These are phyloP conservation scores for Mycogone perniciosa DNA, from an alignment of 2,329 filamentous ascomycete species.

Conservation along the genomic window DNA sequence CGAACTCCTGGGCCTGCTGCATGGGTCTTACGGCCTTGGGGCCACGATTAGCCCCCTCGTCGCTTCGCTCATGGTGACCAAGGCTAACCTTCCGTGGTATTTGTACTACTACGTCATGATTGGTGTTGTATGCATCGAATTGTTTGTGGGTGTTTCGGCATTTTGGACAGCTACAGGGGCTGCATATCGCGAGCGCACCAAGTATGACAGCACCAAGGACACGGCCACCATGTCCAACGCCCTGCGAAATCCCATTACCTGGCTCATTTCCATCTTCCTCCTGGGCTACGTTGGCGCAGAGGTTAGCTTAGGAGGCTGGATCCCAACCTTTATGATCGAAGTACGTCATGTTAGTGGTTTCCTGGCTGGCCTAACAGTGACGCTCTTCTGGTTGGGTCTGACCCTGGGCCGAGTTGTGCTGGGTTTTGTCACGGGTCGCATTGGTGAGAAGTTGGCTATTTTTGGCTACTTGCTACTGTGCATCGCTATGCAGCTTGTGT, in stretches of 20 bases:
- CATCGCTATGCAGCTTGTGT: constrained; percentile 63
- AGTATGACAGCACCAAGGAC: constrained; percentile 26
- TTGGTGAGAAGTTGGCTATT: constrained; percentile 67
- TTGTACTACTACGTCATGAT: constrained; percentile 72
- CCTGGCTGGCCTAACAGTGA: constrained; percentile 66
- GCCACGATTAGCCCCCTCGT: constrained; percentile 63
- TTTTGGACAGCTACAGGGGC: constrained; percentile 60
- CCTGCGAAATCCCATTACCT: constrained; percentile 53
- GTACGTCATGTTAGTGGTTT: constrained; percentile 65
- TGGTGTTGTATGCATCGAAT: constrained; percentile 49
- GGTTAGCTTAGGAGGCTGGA: constrained; percentile 69
- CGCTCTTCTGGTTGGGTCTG: constrained; percentile 79
- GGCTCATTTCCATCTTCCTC: constrained; percentile 68
- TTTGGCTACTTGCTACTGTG: constrained; percentile 56
- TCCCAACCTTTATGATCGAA: constrained; percentile 80
- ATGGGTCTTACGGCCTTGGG: constrained; percentile 66
- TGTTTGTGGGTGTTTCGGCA: constrained; percentile 41
- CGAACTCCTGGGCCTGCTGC: constrained; percentile 66
- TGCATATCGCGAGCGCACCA: constrained; percentile 38
- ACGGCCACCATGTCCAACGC: constrained; percentile 38
- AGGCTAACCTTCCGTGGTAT: constrained; percentile 58
- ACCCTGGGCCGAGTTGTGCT: constrained; percentile 66
- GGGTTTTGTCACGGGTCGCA: constrained; percentile 66
- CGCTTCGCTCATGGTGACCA: constrained; percentile 66
- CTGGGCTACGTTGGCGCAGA: constrained; percentile 75